Evolutionary conservation across 331 rosid species (phyloP).

Genomic region (Erythrophleum ivorense): DNA sequence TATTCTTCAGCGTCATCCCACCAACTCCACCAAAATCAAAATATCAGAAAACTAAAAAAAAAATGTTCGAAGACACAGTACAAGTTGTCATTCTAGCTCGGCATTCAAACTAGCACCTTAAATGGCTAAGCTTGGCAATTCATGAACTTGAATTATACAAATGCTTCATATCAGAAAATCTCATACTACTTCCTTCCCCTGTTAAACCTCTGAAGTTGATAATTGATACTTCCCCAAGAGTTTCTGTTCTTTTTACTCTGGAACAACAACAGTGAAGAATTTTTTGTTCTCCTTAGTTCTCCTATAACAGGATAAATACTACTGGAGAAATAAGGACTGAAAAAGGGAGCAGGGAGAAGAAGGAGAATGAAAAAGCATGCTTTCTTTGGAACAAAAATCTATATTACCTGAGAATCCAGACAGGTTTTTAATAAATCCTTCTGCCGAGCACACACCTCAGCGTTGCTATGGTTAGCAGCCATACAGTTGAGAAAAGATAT

Average conservation of each 20-base stretch:
- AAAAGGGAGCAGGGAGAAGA: background rate
- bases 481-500: conserved; percentile 71
- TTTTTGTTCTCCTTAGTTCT: conserved; percentile 12
- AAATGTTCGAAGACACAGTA: conserved; percentile 20
- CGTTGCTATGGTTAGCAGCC: conserved; percentile 48
- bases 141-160: conserved; percentile 27
- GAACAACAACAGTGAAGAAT: conserved; percentile 32
- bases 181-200: conserved; percentile 73
- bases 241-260: conserved; percentile 68
- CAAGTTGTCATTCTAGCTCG: conserved; percentile 32
- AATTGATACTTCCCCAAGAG: conserved; percentile 81
- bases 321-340: background rate
- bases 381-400: conserved; percentile 15
- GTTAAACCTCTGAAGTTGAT: conserved; percentile 84
- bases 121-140: conserved; percentile 22
- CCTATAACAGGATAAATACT: background rate
- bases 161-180: conserved; percentile 20
- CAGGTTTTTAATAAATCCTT: conserved; percentile 66
- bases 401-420: conserved; percentile 75
- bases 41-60: conserved; percentile 15
- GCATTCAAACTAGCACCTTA: conserved; percentile 7
- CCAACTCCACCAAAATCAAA: background rate
- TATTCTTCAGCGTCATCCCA: too few species aligned
- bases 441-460: conserved; percentile 55
- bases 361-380: conserved; percentile 16